Base-by-base conservation (phyloP, 1,284 basidiomycete species). In the Dichomitus squalens region DNA sequence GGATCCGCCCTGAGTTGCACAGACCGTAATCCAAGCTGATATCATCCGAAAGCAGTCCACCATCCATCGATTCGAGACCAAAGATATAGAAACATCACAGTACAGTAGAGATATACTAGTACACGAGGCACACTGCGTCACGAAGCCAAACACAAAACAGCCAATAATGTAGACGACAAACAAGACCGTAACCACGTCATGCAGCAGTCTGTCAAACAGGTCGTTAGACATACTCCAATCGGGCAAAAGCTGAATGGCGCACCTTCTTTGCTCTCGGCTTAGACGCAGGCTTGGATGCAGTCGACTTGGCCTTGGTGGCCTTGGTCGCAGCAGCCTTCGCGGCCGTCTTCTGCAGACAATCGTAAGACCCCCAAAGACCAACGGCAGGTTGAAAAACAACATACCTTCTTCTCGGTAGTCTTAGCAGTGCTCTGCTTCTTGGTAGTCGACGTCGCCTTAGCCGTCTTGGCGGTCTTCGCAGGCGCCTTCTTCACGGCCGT, bases 361-460 rank as follows among this genome's bases (percentile, higher is more conserved):
- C 29, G 18, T 49, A 23, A 50, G 21, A n/a, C n/a, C 14, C 8
- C 12, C 21, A n/a, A 20, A 11, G 12, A 38, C 18, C 14, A 14
- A 18, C 3, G 14, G 2, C 5, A 3, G 29, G 14, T 7, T 2
- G 3, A 39, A 23, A 16, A 3, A 16, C 3, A 3, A 18, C 49
- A 40, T 21, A 68, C 75, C 71, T 79, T 79, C 55, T 72, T 68
- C 60, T 69, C 66, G 31, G 57, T 61, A 6, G 64, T 52, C 64
- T 64, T 67, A 20, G 66, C 66, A 65, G 62, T 61, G 60, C 62
- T 76, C 7, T 79, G 73, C 67, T 71, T 72, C 71, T 72, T 72
- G n/a, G 67, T 51, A 0, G 67, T 33, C 16, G 68, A 20, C 18
- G 64, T 48, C 1, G 67, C 49, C 58, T 67, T 68, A 18, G 64